These are phyloP conservation scores for Cynanchum wilfordii DNA, from an alignment of 257 asterid genomes.

Conservation along the genomic window DNA sequence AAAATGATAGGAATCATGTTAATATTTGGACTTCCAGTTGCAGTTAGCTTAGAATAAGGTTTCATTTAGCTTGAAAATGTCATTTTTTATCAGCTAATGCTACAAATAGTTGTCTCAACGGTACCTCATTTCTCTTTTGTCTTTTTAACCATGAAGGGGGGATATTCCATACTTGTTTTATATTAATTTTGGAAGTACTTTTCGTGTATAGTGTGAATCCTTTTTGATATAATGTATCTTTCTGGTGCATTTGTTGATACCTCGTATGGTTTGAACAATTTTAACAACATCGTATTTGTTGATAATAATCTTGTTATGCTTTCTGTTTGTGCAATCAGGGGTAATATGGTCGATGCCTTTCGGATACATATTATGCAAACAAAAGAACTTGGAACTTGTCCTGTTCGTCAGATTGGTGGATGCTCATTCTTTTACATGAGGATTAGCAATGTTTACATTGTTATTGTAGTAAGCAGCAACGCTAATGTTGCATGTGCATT, in stretches of 20 bases:
- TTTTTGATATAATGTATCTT: neutral
- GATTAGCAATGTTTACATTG: constrained; percentile 93
- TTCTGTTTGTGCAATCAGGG: constrained; percentile 46
- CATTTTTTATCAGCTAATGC: neutral
- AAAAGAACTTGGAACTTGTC: constrained; percentile 98
- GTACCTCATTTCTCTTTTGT: neutral
- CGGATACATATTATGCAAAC: constrained; percentile 98
- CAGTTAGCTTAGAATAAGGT: neutral
- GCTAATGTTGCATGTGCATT: constrained; percentile 98
- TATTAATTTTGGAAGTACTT: neutral
- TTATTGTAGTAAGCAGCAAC: constrained; percentile 97
- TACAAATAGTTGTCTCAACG: neutral
- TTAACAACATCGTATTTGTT: neutral
- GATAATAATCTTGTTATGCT: neutral
- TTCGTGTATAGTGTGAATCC: neutral
- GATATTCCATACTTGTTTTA: neutral
- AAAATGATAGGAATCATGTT: neutral
- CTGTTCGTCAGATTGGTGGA: constrained; percentile 99
- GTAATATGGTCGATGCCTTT: constrained; percentile 99
- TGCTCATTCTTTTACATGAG: constrained; percentile 99
- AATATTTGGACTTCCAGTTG: neutral
- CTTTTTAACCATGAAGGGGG: neutral
- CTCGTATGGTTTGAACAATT: neutral
- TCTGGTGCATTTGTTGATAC: neutral
- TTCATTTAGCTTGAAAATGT: neutral